Percentiles rank a stretch among this genome's conserved stretches.
phyloP scores from a whole-genome alignment of 129 eudicot species.

The Chrysanthemum lavandulifolium region DNA sequence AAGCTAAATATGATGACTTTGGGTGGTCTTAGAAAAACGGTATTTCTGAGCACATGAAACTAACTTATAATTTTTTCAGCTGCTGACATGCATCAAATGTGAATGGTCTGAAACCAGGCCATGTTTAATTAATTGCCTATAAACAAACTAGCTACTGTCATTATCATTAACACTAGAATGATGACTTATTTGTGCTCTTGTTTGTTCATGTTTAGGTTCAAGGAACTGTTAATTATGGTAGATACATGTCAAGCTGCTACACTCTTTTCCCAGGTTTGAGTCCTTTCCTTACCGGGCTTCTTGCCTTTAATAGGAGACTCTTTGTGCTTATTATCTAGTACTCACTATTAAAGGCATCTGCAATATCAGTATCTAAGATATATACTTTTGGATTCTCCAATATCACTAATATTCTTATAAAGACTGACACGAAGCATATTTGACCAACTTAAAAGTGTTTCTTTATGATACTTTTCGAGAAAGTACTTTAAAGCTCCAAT shows the following conservation, averaged over 20 bases:
- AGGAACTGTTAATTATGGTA: conserved; percentile 96
- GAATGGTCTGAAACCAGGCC: background rate
- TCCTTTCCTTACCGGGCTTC: background rate
- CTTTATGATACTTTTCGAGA: background rate
- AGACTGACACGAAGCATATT: background rate
- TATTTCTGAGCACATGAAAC: background rate
- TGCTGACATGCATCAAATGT: background rate
- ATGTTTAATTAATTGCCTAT: background rate
- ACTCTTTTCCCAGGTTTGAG: conserved; percentile 79
- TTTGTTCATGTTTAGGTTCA: conserved; percentile 58
- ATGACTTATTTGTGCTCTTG: conserved; percentile 1
- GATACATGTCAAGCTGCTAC: conserved; percentile 99
- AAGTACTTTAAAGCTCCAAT: background rate
- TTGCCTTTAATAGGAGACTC: background rate
- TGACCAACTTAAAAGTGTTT: background rate
- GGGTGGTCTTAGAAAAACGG: background rate
- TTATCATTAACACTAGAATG: background rate
- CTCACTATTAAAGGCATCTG: background rate
- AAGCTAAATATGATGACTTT: background rate
- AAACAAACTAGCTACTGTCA: too few relatives aligned
- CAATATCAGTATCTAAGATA: background rate
- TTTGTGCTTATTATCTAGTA: background rate
- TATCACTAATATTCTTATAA: background rate
- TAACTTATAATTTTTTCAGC: conserved; percentile 4
- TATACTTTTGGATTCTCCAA: background rate